These are phyloP conservation scores for Ceratocystis albifundus DNA, from an alignment of 2,329 filamentous ascomycete species.

Conservation along the genomic window DNA sequence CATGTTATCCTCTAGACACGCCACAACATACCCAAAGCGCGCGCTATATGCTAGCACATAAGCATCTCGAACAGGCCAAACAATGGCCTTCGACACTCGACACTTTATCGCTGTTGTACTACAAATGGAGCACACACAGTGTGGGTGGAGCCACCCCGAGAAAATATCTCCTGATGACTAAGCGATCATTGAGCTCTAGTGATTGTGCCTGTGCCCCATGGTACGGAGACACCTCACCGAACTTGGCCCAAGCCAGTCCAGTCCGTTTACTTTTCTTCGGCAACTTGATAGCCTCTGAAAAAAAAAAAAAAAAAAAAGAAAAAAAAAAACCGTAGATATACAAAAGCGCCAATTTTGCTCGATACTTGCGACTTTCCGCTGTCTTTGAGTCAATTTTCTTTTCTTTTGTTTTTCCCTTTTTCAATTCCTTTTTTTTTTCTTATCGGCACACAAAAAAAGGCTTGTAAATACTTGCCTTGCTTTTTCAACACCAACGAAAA, in stretches of 20 bases:
- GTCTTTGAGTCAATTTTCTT: not conserved
- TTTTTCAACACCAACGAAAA: not conserved
- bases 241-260: not conserved
- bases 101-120: not conserved
- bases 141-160: not conserved
- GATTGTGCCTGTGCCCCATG: not conserved
- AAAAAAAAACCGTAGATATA: no score
- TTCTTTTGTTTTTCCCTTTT: not conserved
- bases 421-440: not conserved
- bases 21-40: not conserved
- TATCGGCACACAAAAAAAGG: not conserved
- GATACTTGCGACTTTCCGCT: not conserved
- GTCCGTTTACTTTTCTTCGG: conserved; percentile 3
- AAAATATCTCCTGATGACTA: conserved; percentile 5
- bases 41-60: conserved; percentile 1
- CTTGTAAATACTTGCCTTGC: not conserved
- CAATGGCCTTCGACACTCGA: not conserved
- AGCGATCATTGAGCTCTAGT: not conserved
- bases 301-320: no score
- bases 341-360: not conserved
- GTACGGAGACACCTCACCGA: conserved; percentile 13
- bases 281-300: not conserved
- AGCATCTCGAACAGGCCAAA: conserved; percentile 3
- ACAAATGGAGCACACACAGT: conserved; percentile 7
- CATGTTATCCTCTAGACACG: not conserved